These are phyloP conservation scores for Magnusiomyces magnusii DNA, from an alignment of 1,139 yeast genomes.

Conservation along the genomic window DNA sequence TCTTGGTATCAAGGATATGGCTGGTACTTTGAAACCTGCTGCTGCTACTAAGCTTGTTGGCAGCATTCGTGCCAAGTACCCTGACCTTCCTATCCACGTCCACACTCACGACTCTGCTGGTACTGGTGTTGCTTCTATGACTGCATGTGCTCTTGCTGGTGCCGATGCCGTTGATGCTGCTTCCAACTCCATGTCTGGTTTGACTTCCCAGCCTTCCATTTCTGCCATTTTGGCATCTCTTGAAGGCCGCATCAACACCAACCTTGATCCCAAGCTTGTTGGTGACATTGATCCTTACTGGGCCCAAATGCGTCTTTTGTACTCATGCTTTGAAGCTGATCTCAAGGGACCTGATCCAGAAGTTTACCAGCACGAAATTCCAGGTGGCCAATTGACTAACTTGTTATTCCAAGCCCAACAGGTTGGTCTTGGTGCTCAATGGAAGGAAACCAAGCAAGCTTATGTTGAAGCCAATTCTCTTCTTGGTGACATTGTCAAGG, in stretches of 20 bases:
- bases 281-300: constrained; percentile 88
- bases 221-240: constrained; percentile 87
- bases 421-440: constrained; percentile 91
- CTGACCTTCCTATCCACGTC: constrained; percentile 92
- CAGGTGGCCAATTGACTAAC: constrained; percentile 99
- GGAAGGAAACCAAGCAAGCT: constrained; percentile 93
- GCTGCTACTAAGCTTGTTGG: constrained; percentile 82
- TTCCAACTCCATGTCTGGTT: constrained; percentile 93
- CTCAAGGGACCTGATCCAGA: constrained; percentile 99
- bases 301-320: constrained; percentile 97
- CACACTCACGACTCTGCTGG: constrained; percentile 99
- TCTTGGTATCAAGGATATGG: constrained; percentile 98
- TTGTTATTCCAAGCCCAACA: constrained; percentile 98
- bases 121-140: constrained; percentile 97
- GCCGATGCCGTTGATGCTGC: constrained; percentile 99
- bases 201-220: constrained; percentile 97
- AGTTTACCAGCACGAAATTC: constrained; percentile 96
- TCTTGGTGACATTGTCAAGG: constrained; percentile 95
- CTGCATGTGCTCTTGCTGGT: constrained; percentile 90
- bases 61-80: constrained; percentile 75
- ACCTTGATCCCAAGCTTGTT: constrained; percentile 57
- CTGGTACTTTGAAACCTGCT: constrained; percentile 94
- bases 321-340: constrained; percentile 97
- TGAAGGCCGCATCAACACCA: constrained; percentile 78
- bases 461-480: constrained; percentile 83